phyloP scores from a whole-genome alignment of 306 rosid species.

The Aeschynomene evenia region DNA sequence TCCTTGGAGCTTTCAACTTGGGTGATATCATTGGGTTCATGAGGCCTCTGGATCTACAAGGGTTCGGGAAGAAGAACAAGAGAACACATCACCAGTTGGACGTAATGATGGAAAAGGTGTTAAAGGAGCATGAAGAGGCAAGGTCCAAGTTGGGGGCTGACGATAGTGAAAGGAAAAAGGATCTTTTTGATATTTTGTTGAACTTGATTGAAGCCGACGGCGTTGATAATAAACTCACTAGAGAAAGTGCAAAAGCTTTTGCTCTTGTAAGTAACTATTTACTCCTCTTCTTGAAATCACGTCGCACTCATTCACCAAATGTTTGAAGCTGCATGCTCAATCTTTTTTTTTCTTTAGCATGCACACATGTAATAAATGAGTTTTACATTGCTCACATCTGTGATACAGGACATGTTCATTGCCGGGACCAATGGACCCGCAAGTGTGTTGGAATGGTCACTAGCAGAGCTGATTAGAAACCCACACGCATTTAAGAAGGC shows the following conservation, averaged over 20 bases:
- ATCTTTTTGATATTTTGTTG: slow-evolving; percentile 55
- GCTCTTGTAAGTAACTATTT: slow-evolving; percentile 39
- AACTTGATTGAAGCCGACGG: slow-evolving; percentile 39
- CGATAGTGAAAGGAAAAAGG: slow-evolving; percentile 32
- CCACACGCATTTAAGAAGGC: slow-evolving; percentile 60
- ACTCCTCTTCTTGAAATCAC: neutral
- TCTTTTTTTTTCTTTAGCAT: too few relatives aligned
- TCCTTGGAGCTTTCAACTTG: slow-evolving; percentile 29
- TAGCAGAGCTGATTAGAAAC: slow-evolving; percentile 63
- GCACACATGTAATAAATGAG: neutral
- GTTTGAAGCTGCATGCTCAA: too few relatives aligned
- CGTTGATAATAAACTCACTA: slow-evolving; percentile 41
- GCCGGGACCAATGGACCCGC: slow-evolving; percentile 55
- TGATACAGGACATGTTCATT: slow-evolving; percentile 51
- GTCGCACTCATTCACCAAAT: too few relatives aligned
- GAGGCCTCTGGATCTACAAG: slow-evolving; percentile 47
- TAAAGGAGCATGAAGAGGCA: slow-evolving; percentile 52
- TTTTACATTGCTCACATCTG: neutral
- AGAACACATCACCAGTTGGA: slow-evolving; percentile 43
- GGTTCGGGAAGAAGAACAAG: slow-evolving; percentile 33
- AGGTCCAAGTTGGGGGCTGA: slow-evolving; percentile 17
- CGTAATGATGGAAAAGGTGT: slow-evolving; percentile 44
- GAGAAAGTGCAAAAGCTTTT: slow-evolving; percentile 53
- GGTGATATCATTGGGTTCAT: slow-evolving; percentile 31
- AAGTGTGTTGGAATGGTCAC: slow-evolving; percentile 55